phyloP scores from a whole-genome alignment of 805 yeast genomes.

The Nakazawaea molendinolei region DNA sequence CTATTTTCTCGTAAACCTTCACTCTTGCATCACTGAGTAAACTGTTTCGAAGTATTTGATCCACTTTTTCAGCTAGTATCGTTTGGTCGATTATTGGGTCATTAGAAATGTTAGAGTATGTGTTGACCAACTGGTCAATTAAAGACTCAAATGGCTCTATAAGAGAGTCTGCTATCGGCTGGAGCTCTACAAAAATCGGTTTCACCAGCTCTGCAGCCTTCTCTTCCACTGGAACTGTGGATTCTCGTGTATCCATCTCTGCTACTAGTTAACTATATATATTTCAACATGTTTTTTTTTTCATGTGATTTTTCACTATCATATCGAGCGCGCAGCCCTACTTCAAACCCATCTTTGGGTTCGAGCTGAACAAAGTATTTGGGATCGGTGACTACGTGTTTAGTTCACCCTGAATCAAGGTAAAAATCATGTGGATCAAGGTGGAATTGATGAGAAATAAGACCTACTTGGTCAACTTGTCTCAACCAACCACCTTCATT shows the following conservation, averaged over 20 bases:
- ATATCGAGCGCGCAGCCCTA: too few relatives aligned
- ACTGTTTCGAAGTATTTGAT: background rate
- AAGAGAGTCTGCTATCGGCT: conserved; percentile 1
- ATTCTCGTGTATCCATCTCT: background rate
- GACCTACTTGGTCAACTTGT: too few relatives aligned
- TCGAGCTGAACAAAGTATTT: too few relatives aligned
- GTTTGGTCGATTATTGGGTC: background rate
- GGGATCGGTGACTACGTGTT: too few relatives aligned
- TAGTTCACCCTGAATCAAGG: too few relatives aligned
- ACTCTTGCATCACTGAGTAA: background rate
- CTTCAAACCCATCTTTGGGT: too few relatives aligned
- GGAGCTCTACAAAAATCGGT: background rate
- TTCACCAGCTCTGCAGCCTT: background rate
- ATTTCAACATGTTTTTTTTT: too few relatives aligned
- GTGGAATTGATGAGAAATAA: too few relatives aligned
- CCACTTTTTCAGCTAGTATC: background rate
- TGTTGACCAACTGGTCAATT: background rate
- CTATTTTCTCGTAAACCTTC: conserved; percentile 7
- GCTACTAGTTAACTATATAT: too few relatives aligned
- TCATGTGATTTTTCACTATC: too few relatives aligned
- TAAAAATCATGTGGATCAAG: too few relatives aligned
- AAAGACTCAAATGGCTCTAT: background rate
- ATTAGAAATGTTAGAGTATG: background rate
- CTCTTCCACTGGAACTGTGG: background rate
- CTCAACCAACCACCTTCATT: too few relatives aligned